phyloP scores from a whole-genome alignment of 2,329 filamentous ascomycete genomes.

The Orbilia quercus region DNA sequence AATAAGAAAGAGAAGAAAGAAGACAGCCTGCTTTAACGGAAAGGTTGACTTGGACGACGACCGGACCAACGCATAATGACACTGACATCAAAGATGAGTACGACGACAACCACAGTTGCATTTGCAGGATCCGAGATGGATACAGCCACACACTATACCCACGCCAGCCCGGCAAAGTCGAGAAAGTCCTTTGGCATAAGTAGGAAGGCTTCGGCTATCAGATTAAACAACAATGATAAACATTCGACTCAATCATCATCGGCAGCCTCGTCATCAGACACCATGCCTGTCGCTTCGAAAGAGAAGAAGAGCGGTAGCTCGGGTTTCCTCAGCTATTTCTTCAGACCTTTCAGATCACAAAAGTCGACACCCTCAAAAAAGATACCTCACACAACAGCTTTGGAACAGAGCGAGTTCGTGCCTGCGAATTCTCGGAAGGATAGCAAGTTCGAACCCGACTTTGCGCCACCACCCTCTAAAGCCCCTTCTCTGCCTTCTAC shows the following conservation, averaged over 20 bases:
- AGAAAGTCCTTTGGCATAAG: slow-evolving; percentile 56
- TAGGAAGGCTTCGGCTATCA: slow-evolving; percentile 53
- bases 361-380: slow-evolving; percentile 43
- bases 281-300: slow-evolving; percentile 26
- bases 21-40: slow-evolving; percentile 25
- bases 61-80: slow-evolving; percentile 46
- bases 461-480: slow-evolving; percentile 24
- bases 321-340: slow-evolving; percentile 50
- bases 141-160: slow-evolving; percentile 28
- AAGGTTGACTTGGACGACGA: slow-evolving; percentile 15
- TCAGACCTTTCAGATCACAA: slow-evolving; percentile 54
- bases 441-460: slow-evolving; percentile 44
- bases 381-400: slow-evolving; percentile 36
- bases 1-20: too few relatives aligned
- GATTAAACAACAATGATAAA: slow-evolving; percentile 38
- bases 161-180: slow-evolving; percentile 48
- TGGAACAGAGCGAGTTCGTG: slow-evolving; percentile 35
- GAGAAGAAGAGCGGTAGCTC: slow-evolving; percentile 49
- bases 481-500: slow-evolving; percentile 45
- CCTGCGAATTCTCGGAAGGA: slow-evolving; percentile 27
- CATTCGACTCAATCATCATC: slow-evolving; percentile 23
- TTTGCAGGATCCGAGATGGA: slow-evolving; percentile 56
- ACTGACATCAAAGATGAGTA: slow-evolving; percentile 45
- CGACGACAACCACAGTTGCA: slow-evolving; percentile 51
- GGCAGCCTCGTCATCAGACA: slow-evolving; percentile 17